A percentile compares a stretch with the other conserved stretches of the same genome.
Conservation (phyloP, 495 filamentous ascomycete genomes). For the Hypoxylon intermedium region DNA sequence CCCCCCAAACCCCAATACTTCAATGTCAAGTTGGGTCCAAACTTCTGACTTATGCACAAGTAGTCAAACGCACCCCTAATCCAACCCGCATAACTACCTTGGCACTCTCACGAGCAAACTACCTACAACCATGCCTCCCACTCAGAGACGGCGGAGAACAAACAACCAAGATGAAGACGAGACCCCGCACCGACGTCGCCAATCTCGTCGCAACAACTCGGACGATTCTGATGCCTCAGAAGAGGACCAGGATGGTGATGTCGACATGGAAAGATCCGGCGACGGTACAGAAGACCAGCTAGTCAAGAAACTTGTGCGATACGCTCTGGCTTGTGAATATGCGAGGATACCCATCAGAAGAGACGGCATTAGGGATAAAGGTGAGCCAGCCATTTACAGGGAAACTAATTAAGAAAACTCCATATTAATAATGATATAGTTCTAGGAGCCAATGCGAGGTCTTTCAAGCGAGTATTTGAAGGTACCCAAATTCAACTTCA, state of each 20-base stretch:
- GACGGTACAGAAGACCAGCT: constrained; percentile 64
- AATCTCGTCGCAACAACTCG: constrained; percentile 37
- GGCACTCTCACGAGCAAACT: neutral
- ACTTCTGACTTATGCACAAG: no score
- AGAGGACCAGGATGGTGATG: constrained; percentile 44
- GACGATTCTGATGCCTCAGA: constrained; percentile 44
- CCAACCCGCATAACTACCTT: no score
- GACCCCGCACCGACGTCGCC: constrained; percentile 24
- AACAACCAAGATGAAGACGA: constrained; percentile 29
- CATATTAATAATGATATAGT: constrained; percentile 47
- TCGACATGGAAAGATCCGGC: constrained; percentile 43
- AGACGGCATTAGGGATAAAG: constrained; percentile 79
- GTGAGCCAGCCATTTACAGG: constrained; percentile 38
- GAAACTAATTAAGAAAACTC: neutral
- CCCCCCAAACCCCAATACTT: no score
- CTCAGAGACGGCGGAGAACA: constrained; percentile 37
- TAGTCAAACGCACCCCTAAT: no score
- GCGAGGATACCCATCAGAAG: constrained; percentile 78
- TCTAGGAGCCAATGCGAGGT: constrained; percentile 59
- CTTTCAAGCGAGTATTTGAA: constrained; percentile 74
- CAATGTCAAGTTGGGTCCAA: no score
- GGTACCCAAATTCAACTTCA: constrained; percentile 69
- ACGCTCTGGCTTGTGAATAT: constrained; percentile 88
- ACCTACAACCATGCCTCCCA: constrained; percentile 31
- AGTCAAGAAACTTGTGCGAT: constrained; percentile 89